Conservation (phyloP, 2,329 filamentous ascomycete species). For the Sarocladium strictum region DNA sequence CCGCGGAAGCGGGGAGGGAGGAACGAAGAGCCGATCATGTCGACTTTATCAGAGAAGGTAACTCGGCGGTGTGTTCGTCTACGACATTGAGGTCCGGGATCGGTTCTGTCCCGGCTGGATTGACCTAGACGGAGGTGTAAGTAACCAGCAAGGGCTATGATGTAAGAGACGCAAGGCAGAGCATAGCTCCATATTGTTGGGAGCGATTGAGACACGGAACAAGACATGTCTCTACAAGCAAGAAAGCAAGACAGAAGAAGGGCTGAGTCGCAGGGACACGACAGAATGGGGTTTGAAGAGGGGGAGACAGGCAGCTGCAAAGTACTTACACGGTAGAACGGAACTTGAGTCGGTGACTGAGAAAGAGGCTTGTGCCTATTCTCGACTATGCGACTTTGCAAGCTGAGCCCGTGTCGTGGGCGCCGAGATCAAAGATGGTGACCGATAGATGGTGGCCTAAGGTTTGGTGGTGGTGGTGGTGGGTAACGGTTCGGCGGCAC, state of each 20-base stretch:
- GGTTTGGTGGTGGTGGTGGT: background rate
- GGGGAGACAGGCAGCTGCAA: background rate
- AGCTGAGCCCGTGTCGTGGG: background rate
- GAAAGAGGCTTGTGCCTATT: background rate
- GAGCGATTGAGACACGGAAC: background rate
- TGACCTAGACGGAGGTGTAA: constrained; percentile 6
- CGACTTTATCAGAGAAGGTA: constrained; percentile 28
- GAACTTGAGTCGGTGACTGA: background rate
- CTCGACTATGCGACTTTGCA: background rate
- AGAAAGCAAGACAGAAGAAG: constrained; percentile 1
- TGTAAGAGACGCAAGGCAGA: background rate
- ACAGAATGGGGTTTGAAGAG: background rate
- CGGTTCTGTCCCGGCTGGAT: background rate
- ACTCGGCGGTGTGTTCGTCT: constrained; percentile 21
- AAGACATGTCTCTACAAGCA: constrained; percentile 5
- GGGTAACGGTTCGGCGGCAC: background rate
- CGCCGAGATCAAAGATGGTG: background rate
- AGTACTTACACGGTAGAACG: constrained; percentile 3
- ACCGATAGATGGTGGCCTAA: background rate
- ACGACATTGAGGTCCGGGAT: constrained; percentile 27
- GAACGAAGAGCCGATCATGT: constrained; percentile 49
- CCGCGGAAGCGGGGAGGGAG: constrained; percentile 59
- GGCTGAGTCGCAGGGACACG: background rate
- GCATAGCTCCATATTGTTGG: constrained; percentile 1
- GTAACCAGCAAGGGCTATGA: background rate